A percentile compares a stretch with the other conserved stretches of the same genome.
phyloP scores from a whole-genome alignment of 495 filamentous ascomycete genomes.

The Cercophora sp. region DNA sequence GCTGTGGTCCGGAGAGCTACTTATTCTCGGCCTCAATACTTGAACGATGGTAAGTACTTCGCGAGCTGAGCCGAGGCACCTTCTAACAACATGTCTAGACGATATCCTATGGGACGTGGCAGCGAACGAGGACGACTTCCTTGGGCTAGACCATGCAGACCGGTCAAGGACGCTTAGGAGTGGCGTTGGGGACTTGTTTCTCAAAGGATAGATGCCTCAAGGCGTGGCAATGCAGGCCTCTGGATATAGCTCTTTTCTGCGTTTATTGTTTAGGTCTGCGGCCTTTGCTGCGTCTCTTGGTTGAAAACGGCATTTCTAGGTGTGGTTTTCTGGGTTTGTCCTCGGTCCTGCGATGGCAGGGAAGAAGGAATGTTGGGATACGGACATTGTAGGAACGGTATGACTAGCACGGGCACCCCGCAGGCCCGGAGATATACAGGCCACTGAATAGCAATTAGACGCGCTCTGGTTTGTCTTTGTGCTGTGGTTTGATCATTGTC shows the following conservation, averaged over 20 bases:
- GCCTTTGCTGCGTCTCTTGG: too few species aligned
- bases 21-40: constrained; percentile 73
- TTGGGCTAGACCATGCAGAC: constrained; percentile 90
- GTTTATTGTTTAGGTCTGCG: too few species aligned
- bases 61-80: neutral
- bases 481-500: too few species aligned
- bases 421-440: too few species aligned
- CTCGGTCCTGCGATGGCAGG: neutral
- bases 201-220: constrained; percentile 39
- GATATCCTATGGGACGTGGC: constrained; percentile 76
- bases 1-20: constrained; percentile 65
- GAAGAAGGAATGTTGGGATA: neutral
- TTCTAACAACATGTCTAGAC: constrained; percentile 49
- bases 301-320: too few species aligned
- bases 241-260: constrained; percentile 8
- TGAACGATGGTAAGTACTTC: constrained; percentile 73
- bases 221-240: neutral
- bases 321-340: too few species aligned
- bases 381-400: constrained; percentile 14
- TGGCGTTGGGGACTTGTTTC: constrained; percentile 52
- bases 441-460: too few species aligned
- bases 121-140: constrained; percentile 64
- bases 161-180: constrained; percentile 52
- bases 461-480: too few species aligned
- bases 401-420: too few species aligned